A percentile compares a stretch with the other conserved stretches of the same genome.
Evolutionary conservation across 352 stramenopile species (phyloP).

Genomic region (Globisporangium mamillatum): DNA sequence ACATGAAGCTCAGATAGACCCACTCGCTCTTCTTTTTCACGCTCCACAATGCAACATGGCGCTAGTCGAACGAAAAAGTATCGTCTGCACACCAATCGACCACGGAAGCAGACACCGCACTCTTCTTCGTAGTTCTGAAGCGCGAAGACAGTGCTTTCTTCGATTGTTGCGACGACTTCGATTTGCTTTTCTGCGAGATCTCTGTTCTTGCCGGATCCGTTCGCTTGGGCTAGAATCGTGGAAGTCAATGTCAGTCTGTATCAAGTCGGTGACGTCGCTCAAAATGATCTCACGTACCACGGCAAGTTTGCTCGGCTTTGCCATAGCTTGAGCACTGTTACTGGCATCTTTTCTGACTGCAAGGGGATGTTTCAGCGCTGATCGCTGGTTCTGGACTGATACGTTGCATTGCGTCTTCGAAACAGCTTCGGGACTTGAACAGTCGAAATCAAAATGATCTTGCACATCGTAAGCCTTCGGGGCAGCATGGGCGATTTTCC

Average conservation of each 20-base stretch:
- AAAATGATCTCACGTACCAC: background rate
- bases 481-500: background rate
- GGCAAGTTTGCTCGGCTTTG: background rate
- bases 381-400: background rate
- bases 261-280: background rate
- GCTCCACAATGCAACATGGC: background rate
- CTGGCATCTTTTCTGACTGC: background rate
- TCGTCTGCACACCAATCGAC: constrained; percentile 10
- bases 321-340: background rate
- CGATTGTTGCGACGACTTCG: constrained; percentile 3
- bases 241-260: background rate
- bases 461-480: background rate
- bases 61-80: constrained; percentile 8
- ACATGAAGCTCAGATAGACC: background rate
- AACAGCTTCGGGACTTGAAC: background rate
- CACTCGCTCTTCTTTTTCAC: background rate
- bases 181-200: background rate
- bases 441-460: constrained; percentile 5
- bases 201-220: background rate
- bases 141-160: constrained; percentile 6
- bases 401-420: background rate
- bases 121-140: constrained; percentile 7
- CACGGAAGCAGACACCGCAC: background rate
- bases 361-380: background rate
- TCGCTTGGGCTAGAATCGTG: background rate